A percentile compares a stretch with the other conserved stretches of the same genome.
phyloP scores from a whole-genome alignment of 139 green algal species.

The Nannochloris sp. region DNA sequence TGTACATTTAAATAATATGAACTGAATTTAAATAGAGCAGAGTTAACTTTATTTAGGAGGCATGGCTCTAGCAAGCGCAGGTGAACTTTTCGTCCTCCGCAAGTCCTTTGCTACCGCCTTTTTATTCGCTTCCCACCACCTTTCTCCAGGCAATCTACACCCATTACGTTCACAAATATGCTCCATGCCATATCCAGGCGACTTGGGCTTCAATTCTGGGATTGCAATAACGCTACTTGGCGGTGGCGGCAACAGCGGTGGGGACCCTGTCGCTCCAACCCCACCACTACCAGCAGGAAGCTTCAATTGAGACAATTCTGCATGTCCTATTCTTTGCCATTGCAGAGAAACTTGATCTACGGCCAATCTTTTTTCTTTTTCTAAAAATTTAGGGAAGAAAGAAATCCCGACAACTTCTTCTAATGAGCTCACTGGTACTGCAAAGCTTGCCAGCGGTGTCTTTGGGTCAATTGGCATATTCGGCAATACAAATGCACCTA shows the following conservation, averaged over 20 bases:
- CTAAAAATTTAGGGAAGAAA: conserved; percentile 60
- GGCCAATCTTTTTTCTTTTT: conserved; percentile 23
- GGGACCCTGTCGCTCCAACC: conserved; percentile 10
- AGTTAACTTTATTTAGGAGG: too few species aligned
- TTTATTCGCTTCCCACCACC: conserved; percentile 33
- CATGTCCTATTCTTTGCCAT: conserved; percentile 40
- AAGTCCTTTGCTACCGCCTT: not conserved
- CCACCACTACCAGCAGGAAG: not conserved
- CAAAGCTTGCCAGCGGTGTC: conserved; percentile 61
- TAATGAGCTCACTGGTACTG: conserved; percentile 64
- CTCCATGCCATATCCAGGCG: conserved; percentile 10
- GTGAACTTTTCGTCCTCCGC: not conserved
- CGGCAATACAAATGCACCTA: conserved; percentile 80
- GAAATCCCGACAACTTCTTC: conserved; percentile 56
- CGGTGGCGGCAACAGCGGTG: conserved; percentile 4
- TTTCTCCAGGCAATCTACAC: conserved; percentile 45
- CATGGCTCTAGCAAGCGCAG: too few species aligned
- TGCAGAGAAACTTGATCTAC: conserved; percentile 48
- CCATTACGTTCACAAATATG: conserved; percentile 54
- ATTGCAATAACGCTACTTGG: not conserved
- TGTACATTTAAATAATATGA: too few species aligned
- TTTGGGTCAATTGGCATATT: conserved; percentile 63
- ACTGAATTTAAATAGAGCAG: too few species aligned
- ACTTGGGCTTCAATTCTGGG: conserved; percentile 1
- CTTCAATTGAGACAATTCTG: conserved; percentile 28